Conservation (phyloP, 2,329 filamentous ascomycete genomes). For the Ophiobolus disseminans region DNA sequence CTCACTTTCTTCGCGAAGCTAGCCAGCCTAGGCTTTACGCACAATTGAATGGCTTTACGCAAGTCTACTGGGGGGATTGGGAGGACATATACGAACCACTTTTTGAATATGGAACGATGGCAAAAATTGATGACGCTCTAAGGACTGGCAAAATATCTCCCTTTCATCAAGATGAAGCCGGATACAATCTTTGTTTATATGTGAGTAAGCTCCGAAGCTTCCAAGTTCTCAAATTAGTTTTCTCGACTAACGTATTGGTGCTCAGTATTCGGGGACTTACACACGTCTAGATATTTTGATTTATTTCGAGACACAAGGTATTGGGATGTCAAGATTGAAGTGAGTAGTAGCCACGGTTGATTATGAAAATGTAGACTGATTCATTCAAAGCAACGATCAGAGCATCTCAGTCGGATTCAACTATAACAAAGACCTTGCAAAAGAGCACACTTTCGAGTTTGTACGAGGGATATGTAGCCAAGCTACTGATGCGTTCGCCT, state of each 20-base stretch:
- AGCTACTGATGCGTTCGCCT: too few relatives aligned
- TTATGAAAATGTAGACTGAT: background rate
- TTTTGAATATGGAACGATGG: conserved; percentile 5
- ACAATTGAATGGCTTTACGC: conserved; percentile 9
- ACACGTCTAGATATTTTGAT: conserved; percentile 14
- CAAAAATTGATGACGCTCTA: conserved; percentile 18
- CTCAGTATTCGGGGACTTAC: conserved; percentile 8
- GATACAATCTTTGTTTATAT: conserved; percentile 11
- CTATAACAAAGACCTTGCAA: too few relatives aligned
- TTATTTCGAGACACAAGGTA: conserved; percentile 20
- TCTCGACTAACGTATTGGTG: too few relatives aligned
- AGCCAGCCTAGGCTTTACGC: background rate
- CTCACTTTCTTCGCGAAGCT: background rate
- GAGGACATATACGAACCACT: background rate
- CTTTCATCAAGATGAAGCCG: conserved; percentile 6
- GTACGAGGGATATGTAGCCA: too few relatives aligned
- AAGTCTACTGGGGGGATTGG: background rate
- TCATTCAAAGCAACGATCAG: background rate
- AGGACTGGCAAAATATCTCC: conserved; percentile 18
- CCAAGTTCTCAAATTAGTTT: too few relatives aligned
- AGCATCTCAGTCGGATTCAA: too few relatives aligned
- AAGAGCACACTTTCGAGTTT: too few relatives aligned
- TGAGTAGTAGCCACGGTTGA: conserved; percentile 5
- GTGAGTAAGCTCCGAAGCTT: conserved; percentile 11
- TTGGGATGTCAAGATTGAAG: conserved; percentile 13